A percentile compares a stretch with the other conserved stretches of the same genome.
phyloP scores from a whole-genome alignment of 1,139 yeast species.

The Lodderomyces elongisporus region DNA sequence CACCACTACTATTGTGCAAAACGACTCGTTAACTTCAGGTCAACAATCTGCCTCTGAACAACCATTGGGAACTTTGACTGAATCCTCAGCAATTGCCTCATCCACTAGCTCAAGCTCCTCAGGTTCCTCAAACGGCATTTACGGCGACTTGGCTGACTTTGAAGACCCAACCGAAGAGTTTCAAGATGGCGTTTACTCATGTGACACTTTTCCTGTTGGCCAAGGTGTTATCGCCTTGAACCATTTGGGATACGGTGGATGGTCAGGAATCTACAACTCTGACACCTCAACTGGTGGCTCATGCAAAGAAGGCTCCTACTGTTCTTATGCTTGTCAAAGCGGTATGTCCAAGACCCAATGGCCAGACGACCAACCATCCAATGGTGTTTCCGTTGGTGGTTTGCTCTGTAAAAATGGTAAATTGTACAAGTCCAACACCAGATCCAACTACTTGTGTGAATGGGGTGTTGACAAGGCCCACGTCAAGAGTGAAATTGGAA shows the following conservation, averaged over 20 bases:
- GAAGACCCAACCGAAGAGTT: constrained; percentile 52
- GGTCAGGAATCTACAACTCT: constrained; percentile 69
- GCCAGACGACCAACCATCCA: constrained; percentile 80
- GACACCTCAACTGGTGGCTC: constrained; percentile 58
- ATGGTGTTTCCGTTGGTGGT: constrained; percentile 91
- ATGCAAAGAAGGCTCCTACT: constrained; percentile 86
- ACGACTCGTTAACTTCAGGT: constrained; percentile 54
- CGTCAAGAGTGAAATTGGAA: constrained; percentile 59
- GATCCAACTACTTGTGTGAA: constrained; percentile 64
- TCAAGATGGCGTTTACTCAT: constrained; percentile 74
- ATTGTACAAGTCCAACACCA: constrained; percentile 71
- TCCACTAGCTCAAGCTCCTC: constrained; percentile 22
- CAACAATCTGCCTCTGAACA: constrained; percentile 31
- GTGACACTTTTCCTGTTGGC: constrained; percentile 81
- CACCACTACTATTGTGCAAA: constrained; percentile 22
- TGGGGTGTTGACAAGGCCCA: constrained; percentile 73
- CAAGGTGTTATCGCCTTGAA: constrained; percentile 84
- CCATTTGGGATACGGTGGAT: constrained; percentile 58
- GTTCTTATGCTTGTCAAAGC: constrained; percentile 94
- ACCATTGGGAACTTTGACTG: constrained; percentile 7
- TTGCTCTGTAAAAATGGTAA: constrained; percentile 72
- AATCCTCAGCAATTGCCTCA: constrained; percentile 17
- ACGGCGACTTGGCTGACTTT: constrained; percentile 56
- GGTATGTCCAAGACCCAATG: constrained; percentile 98
- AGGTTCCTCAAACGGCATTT: constrained; percentile 21